Percentiles rank a stretch among this genome's conserved stretches.
These are phyloP conservation scores for Amesomyces nigricolor DNA, from an alignment of 2,329 filamentous ascomycete genomes.

Conservation along the genomic window DNA sequence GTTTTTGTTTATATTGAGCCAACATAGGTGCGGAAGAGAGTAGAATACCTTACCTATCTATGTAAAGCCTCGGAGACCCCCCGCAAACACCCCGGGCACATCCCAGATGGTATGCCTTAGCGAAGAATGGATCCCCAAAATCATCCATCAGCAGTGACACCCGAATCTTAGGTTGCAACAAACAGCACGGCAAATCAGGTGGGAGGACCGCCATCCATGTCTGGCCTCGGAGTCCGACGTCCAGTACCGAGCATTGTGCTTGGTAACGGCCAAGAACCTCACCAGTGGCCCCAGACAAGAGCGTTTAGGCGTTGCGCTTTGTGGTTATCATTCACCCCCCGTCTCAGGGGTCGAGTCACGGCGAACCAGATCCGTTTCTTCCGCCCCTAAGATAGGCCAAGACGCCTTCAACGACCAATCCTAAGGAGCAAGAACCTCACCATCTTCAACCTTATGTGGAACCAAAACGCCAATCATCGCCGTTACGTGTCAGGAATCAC, in stretches of 20 bases:
- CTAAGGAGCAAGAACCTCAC: neutral
- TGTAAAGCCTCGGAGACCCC: too few relatives aligned
- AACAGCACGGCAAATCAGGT: slow-evolving; percentile 13
- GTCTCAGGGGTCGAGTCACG: slow-evolving; percentile 12
- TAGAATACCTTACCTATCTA: too few relatives aligned
- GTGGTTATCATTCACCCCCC: neutral
- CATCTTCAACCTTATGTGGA: neutral
- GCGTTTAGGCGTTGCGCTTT: neutral
- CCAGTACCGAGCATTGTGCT: slow-evolving; percentile 7
- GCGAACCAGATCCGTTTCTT: neutral
- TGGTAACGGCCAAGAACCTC: slow-evolving; percentile 7
- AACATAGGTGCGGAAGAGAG: too few relatives aligned
- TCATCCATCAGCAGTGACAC: slow-evolving; percentile 6
- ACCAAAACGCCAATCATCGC: slow-evolving; percentile 1
- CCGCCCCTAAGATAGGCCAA: neutral
- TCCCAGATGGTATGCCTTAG: too few relatives aligned
- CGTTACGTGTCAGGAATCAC: too few relatives aligned
- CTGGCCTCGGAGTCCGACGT: slow-evolving; percentile 12
- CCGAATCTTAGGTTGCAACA: slow-evolving; percentile 9
- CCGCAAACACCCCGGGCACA: too few relatives aligned
- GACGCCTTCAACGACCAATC: neutral
- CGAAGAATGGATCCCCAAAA: neutral
- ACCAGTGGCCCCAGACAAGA: neutral
- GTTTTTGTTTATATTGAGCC: too few relatives aligned
- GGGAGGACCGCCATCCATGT: neutral